Evolutionary conservation across 2,329 filamentous ascomycete genomes (phyloP).

Genomic region (Alternaria arbusti): DNA sequence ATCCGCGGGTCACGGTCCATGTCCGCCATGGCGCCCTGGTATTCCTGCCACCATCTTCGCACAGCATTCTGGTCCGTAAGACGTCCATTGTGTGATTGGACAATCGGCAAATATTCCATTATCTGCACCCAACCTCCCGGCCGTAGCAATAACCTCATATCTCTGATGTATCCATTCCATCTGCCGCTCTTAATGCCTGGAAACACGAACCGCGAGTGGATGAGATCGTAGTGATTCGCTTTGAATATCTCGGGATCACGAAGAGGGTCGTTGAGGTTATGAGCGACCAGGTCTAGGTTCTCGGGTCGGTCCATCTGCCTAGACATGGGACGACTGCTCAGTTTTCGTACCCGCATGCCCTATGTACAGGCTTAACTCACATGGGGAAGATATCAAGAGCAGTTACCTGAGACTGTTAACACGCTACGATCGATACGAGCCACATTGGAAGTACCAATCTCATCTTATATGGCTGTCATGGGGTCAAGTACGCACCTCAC

Average conservation of each 20-base stretch:
- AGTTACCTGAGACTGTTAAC: slow-evolving; percentile 41
- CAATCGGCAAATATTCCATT: slow-evolving; percentile 84
- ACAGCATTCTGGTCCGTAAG: slow-evolving; percentile 61
- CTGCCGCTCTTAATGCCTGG: slow-evolving; percentile 74
- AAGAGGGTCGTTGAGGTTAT: slow-evolving; percentile 50
- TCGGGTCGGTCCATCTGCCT: slow-evolving; percentile 45
- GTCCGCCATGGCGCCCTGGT: slow-evolving; percentile 43
- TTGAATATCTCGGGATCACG: slow-evolving; percentile 58
- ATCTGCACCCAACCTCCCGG: slow-evolving; percentile 86
- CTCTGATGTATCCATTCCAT: slow-evolving; percentile 78
- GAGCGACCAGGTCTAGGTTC: slow-evolving; percentile 43
- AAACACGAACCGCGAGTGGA: slow-evolving; percentile 77
- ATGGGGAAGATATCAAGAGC: slow-evolving; percentile 48
- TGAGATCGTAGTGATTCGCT: slow-evolving; percentile 76
- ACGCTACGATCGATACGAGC: neutral
- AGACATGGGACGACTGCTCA: neutral
- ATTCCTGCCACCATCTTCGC: slow-evolving; percentile 45
- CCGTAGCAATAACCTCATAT: slow-evolving; percentile 74
- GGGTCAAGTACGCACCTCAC: slow-evolving; percentile 40
- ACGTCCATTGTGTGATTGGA: slow-evolving; percentile 85
- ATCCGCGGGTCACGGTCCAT: slow-evolving; percentile 45
- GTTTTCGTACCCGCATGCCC: neutral
- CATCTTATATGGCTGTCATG: neutral
- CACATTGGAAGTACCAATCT: neutral
- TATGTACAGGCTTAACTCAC: neutral